Evolutionary conservation across 1,284 basidiomycete species (phyloP).

Genomic region (Leucoagaricus sp.): DNA sequence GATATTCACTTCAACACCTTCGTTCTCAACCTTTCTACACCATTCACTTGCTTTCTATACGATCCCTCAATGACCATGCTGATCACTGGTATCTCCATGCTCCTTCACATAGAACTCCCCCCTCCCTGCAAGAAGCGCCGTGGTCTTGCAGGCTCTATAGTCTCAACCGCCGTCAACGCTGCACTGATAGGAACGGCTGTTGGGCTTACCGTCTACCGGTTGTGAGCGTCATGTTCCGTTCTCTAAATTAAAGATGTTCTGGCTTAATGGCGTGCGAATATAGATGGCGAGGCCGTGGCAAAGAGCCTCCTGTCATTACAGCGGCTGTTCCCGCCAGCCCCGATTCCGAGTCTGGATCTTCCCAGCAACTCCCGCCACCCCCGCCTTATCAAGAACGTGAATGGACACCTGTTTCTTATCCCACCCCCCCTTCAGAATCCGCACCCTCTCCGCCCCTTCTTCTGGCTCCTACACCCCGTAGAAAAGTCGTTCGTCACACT

Average conservation of each 20-base stretch:
- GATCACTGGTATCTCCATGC: background rate
- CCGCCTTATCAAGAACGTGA: slow-evolving; percentile 66
- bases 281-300: slow-evolving; percentile 73
- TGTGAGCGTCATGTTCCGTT: slow-evolving; percentile 49
- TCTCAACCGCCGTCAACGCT: slow-evolving; percentile 77
- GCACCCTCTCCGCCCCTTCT: background rate
- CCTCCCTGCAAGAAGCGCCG: slow-evolving; percentile 54
- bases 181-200: slow-evolving; percentile 82
- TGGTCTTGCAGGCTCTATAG: slow-evolving; percentile 74
- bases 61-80: background rate
- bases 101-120: slow-evolving; percentile 24
- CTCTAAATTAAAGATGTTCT: slow-evolving; percentile 3
- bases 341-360: background rate
- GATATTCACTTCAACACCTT: slow-evolving; percentile 12
- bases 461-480: slow-evolving; percentile 4
- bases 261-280: background rate
- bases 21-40: background rate
- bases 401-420: slow-evolving; percentile 41
- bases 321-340: background rate
- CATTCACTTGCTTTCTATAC: background rate
- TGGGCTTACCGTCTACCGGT: slow-evolving; percentile 77
- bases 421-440: slow-evolving; percentile 5
- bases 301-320: slow-evolving; percentile 31
- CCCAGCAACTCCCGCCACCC: slow-evolving; percentile 40
- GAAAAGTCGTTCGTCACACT: slow-evolving; percentile 9